Evolutionary conservation across 139 green algal species (phyloP).

Genomic region (Chlamydomonas incerta): DNA sequence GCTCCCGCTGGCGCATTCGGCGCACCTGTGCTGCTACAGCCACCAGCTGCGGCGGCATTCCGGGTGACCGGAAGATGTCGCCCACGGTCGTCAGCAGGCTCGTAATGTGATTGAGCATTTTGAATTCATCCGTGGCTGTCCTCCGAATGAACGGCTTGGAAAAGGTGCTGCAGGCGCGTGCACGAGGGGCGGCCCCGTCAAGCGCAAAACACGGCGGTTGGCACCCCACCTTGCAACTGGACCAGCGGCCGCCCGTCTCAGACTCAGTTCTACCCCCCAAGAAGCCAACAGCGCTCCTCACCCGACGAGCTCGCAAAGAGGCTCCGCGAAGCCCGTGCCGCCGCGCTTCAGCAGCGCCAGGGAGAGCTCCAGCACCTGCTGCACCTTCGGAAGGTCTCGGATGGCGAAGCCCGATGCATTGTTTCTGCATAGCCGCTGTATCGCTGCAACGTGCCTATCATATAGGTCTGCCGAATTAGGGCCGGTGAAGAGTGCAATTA

Average conservation of each 20-base stretch:
- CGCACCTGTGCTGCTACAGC: conserved; percentile 11
- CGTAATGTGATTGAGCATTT: conserved; percentile 42
- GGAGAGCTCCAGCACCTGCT: conserved; percentile 55
- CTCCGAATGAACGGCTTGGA: conserved; percentile 24
- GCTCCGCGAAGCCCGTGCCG: conserved; percentile 38
- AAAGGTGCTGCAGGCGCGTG: conserved; percentile 15
- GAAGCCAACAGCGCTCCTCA: too few species aligned
- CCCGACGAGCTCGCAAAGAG: conserved; percentile 49
- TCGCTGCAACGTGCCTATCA: conserved; percentile 50
- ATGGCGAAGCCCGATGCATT: conserved; percentile 51
- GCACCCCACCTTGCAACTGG: too few species aligned
- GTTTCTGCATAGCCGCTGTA: conserved; percentile 33
- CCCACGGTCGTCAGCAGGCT: conserved; percentile 4
- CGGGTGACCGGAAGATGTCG: conserved; percentile 13
- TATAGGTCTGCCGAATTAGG: conserved; percentile 47
- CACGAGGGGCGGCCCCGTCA: not conserved
- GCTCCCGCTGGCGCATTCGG: not conserved
- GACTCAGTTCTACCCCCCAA: too few species aligned
- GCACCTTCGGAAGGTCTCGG: conserved; percentile 52
- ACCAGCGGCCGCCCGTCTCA: too few species aligned
- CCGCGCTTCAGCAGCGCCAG: conserved; percentile 44
- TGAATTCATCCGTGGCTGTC: conserved; percentile 39
- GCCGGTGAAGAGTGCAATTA: conserved; percentile 46
- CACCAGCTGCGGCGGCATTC: not conserved
- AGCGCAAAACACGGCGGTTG: too few species aligned